These are phyloP conservation scores for Pichia terricola DNA, from an alignment of 1,139 yeast species.

Conservation along the genomic window DNA sequence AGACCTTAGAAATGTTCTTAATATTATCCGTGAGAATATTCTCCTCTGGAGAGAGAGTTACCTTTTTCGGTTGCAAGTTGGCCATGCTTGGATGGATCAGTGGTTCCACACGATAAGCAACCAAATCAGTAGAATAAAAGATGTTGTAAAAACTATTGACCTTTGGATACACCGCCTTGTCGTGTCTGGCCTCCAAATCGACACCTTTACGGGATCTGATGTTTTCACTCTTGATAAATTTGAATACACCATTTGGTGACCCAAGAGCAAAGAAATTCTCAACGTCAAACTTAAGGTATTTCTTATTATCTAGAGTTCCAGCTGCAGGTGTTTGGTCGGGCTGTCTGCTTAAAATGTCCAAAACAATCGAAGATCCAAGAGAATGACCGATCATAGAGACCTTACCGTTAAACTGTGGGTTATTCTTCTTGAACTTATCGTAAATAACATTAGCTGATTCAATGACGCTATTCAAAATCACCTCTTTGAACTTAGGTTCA, in stretches of 20 bases:
- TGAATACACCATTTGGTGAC: conserved; percentile 84
- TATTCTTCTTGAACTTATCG: conserved; percentile 44
- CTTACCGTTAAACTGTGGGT: conserved; percentile 71
- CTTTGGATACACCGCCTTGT: conserved; percentile 32
- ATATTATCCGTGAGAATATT: conserved; percentile 35
- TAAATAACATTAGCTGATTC: conserved; percentile 65
- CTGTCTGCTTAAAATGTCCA: conserved; percentile 64
- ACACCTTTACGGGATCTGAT: conserved; percentile 31
- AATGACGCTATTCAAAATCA: conserved; percentile 58
- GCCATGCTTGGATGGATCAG: conserved; percentile 45
- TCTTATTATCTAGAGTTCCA: conserved; percentile 20
- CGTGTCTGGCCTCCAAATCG: conserved; percentile 4
- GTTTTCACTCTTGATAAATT: conserved; percentile 51
- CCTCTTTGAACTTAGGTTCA: conserved; percentile 60
- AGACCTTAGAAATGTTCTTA: conserved; percentile 28
- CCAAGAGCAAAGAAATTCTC: conserved; percentile 75
- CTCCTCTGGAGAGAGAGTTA: conserved; percentile 42
- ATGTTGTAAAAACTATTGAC: conserved; percentile 61
- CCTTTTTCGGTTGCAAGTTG: conserved; percentile 34
- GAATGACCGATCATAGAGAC: conserved; percentile 87
- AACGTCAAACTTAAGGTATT: conserved; percentile 55
- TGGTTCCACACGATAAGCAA: conserved; percentile 82
- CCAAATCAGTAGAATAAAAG: conserved; percentile 84
- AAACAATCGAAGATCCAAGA: conserved; percentile 75
- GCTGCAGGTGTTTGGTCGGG: conserved; percentile 27